Base-by-base conservation (phyloP, 805 yeast species). In the Hanseniaspora mollemarum region DNA sequence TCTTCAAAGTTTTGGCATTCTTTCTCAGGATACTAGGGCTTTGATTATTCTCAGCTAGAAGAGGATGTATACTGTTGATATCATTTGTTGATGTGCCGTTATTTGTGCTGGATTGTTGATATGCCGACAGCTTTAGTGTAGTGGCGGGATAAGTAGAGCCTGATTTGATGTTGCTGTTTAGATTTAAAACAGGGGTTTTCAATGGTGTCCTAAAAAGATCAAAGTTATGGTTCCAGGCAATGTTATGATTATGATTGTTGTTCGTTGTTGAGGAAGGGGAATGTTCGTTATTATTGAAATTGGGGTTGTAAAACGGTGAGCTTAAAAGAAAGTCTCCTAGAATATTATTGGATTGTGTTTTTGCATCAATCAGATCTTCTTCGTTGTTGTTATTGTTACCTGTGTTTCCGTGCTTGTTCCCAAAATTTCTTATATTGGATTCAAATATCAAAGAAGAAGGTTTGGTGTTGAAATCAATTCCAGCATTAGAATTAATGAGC, bases 131-230 rank as follows among this genome's bases (percentile, higher is more conserved):
- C n/a, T 48, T 48, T 2, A 48, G 8, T 9, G 28, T 36, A 2
- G 44, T 38, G n/a, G 21, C 33, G 10, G 50, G 38, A 6, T 22
- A 25, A 4, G 35, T n/a, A 6, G 36, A 29, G 3, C 16, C 32
- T 24, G 45, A 32, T 19, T 48, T 48, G 8, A n/a, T 25, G 18
- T 21, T n/a, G 16, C 44, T 39, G 4, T 22, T 24, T 2, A 40
- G 8, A 19, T 39, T 48, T n/a, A 40, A 9, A 9, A 26, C 10
- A 4, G 44, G 51, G 6, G 51, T 39, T 21, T 48, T 48, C 41
- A 48, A 33, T 1, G 51, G 51, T 1, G 51, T 48, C 25, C 31
- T 48, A 16, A 48, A 48, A 7, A 48, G 10, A 22, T 48, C 51
- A 6, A 48, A 18, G n/a, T 39, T 38, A 13, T 38, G 33, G 6